Percentiles rank a stretch among this genome's conserved stretches.
These are phyloP conservation scores for Talaromyces liani DNA, from an alignment of 495 filamentous ascomycete species.

Conservation along the genomic window DNA sequence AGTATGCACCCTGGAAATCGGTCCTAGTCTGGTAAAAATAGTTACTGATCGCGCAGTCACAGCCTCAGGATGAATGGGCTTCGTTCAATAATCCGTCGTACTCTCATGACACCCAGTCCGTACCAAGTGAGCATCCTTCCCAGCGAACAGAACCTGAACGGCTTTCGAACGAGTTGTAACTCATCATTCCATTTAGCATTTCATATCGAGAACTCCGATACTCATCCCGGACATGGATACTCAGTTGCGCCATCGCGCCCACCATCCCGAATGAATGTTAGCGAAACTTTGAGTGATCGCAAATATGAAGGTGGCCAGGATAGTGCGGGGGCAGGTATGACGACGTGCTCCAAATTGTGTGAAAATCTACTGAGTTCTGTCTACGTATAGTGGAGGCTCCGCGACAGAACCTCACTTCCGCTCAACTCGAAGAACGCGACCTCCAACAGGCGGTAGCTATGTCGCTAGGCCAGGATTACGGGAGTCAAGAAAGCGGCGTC, in stretches of 20 bases:
- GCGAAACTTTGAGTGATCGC: conserved; percentile 16
- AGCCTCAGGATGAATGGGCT: conserved; percentile 2
- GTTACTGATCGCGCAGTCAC: background rate
- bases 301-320: conserved; percentile 1
- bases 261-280: conserved; percentile 55
- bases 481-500: conserved; percentile 53
- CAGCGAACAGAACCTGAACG: background rate
- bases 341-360: background rate
- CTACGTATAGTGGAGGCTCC: conserved; percentile 25
- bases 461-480: conserved; percentile 38
- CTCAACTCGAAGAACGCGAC: conserved; percentile 50
- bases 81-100: conserved; percentile 2
- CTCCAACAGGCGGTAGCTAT: conserved; percentile 51
- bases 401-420: conserved; percentile 34
- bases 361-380: conserved; percentile 12
- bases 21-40: background rate
- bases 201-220: conserved; percentile 48
- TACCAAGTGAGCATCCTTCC: conserved; percentile 7
- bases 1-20: conserved; percentile 13
- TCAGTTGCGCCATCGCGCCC: conserved; percentile 58
- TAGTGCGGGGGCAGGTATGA: conserved; percentile 3
- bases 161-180: background rate
- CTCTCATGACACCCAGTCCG: conserved; percentile 9
- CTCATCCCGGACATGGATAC: conserved; percentile 32
- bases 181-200: conserved; percentile 35